A percentile compares a stretch with the other conserved stretches of the same genome.
Conservation (phyloP, 306 rosid genomes). For the Ormosia emarginata region DNA sequence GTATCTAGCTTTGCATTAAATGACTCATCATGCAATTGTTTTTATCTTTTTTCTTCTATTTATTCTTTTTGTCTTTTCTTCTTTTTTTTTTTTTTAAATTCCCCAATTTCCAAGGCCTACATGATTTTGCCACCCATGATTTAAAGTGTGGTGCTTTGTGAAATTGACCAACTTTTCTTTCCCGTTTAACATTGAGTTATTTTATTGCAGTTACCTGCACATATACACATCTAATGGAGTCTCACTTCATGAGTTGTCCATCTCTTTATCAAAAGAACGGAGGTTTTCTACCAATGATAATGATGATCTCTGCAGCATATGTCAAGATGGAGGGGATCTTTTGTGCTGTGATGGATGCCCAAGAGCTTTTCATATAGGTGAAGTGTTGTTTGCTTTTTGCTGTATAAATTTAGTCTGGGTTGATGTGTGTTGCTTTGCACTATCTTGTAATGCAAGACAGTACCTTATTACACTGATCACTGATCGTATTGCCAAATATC, state of each 20-base stretch:
- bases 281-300: constrained; percentile 53
- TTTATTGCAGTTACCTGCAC: constrained; percentile 69
- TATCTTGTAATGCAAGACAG: not conserved
- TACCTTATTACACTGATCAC: not conserved
- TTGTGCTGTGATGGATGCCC: constrained; percentile 95
- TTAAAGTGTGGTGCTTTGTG: not conserved
- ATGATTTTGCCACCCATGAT: not conserved
- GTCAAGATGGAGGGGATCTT: constrained; percentile 82
- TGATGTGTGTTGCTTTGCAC: not conserved
- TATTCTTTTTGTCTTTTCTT: not conserved
- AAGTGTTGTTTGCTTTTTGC: constrained; percentile 4
- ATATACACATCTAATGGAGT: constrained; percentile 91
- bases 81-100: not conserved
- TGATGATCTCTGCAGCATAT: constrained; percentile 85
- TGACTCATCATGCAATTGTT: not conserved
- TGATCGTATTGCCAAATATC: not conserved
- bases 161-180: not conserved
- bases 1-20: not conserved
- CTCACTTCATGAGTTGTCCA: constrained; percentile 86
- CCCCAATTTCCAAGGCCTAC: not conserved
- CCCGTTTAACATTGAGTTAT: constrained; percentile 12
- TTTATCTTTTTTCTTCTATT: not conserved
- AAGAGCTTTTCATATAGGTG: constrained; percentile 83
- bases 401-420: not conserved
- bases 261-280: constrained; percentile 58